phyloP scores from a whole-genome alignment of 2,329 filamentous ascomycete genomes.

The Fusarium abutilonis region DNA sequence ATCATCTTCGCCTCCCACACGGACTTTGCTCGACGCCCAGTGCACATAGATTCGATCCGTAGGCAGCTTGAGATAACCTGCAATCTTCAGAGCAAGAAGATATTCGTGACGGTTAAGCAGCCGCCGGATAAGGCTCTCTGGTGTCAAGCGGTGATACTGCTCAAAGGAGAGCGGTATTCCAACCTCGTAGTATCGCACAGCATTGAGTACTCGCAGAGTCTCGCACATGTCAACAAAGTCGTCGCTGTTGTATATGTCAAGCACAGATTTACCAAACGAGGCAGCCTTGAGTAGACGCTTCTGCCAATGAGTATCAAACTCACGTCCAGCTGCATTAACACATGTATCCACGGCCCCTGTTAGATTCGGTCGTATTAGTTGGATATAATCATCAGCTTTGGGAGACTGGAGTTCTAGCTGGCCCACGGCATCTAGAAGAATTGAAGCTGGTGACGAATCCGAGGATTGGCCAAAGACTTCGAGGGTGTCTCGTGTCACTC shows the following conservation, averaged over 20 bases:
- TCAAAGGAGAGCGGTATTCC: conserved; percentile 92
- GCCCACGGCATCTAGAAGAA: conserved; percentile 91
- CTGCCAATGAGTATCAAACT: conserved; percentile 91
- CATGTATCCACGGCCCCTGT: conserved; percentile 95
- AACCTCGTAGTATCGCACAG: conserved; percentile 89
- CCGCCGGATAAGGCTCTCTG: conserved; percentile 85
- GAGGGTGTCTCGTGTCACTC: conserved; percentile 85
- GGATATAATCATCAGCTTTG: conserved; percentile 97
- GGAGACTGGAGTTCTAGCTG: conserved; percentile 93
- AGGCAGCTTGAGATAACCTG: conserved; percentile 85
- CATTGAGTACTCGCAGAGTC: conserved; percentile 89
- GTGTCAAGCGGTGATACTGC: conserved; percentile 89
- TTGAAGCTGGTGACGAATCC: conserved; percentile 86
- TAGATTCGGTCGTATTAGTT: conserved; percentile 86
- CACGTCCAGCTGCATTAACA: conserved; percentile 90
- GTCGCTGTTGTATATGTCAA: conserved; percentile 97
- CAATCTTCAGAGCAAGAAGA: conserved; percentile 86
- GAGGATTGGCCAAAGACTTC: conserved; percentile 91
- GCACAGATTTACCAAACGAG: conserved; percentile 95
- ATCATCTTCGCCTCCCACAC: conserved; percentile 84
- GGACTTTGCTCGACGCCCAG: conserved; percentile 96
- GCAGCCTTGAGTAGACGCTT: conserved; percentile 96
- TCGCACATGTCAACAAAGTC: conserved; percentile 99
- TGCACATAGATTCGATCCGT: conserved; percentile 94
- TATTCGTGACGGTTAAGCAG: conserved; percentile 92